These are phyloP conservation scores for Pseudogymnoascus sp. DNA, from an alignment of 2,329 filamentous ascomycete species.

Conservation along the genomic window DNA sequence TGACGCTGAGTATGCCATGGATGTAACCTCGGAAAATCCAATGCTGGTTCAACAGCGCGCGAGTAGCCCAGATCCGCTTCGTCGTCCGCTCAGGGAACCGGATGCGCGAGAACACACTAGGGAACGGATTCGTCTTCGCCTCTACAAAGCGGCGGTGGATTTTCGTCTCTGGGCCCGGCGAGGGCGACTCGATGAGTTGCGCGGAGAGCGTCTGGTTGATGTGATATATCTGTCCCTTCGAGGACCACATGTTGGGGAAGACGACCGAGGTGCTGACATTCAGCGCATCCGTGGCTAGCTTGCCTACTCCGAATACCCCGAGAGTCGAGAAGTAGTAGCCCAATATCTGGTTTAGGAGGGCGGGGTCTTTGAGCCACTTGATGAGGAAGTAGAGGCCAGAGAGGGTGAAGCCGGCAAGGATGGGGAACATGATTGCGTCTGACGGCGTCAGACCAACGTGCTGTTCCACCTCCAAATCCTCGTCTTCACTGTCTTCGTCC, in stretches of 20 bases:
- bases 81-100: constrained; percentile 22
- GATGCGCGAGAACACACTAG: constrained; percentile 31
- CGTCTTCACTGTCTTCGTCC: constrained; percentile 39
- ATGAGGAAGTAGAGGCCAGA: constrained; percentile 78
- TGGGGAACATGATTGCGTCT: constrained; percentile 77
- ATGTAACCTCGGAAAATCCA: constrained; percentile 36
- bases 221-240: constrained; percentile 41
- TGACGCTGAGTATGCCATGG: constrained; percentile 18
- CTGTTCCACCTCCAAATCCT: constrained; percentile 48
- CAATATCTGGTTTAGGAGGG: constrained; percentile 72
- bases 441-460: constrained; percentile 61
- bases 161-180: constrained; percentile 5
- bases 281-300: constrained; percentile 64
- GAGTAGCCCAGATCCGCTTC: constrained; percentile 40
- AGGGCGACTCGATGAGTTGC: constrained; percentile 22
- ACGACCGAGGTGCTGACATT: constrained; percentile 56
- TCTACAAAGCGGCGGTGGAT: constrained; percentile 15
- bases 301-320: constrained; percentile 67
- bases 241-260: constrained; percentile 64
- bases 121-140: constrained; percentile 32
- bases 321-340: constrained; percentile 76
- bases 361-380: constrained; percentile 76
- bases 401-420: constrained; percentile 66
- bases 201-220: constrained; percentile 30
- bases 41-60: constrained; percentile 41